Conservation (phyloP, 2,329 filamentous ascomycete genomes). For the Teratosphaeria gauchensis region DNA sequence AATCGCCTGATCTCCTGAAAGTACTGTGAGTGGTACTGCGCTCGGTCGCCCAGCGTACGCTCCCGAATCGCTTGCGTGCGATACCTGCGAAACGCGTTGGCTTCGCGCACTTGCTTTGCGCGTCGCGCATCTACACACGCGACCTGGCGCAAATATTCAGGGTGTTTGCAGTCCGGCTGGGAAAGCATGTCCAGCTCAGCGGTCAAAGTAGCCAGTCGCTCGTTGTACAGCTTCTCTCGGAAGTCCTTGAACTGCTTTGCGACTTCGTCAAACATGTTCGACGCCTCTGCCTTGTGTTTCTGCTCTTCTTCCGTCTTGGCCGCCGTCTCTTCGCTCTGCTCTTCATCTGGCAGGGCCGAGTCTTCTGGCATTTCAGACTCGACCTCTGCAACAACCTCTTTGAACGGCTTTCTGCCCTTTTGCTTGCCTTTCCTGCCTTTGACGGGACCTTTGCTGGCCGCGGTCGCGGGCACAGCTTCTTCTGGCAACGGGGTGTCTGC, state of each 20-base stretch:
- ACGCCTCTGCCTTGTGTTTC: constrained; percentile 28
- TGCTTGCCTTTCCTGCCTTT: constrained; percentile 39
- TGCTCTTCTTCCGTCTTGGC: constrained; percentile 45
- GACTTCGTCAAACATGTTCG: constrained; percentile 51
- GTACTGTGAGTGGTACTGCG: constrained; percentile 82
- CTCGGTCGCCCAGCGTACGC: constrained; percentile 68
- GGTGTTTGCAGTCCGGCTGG: constrained; percentile 59
- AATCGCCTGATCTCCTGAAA: constrained; percentile 78
- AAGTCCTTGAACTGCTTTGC: constrained; percentile 85
- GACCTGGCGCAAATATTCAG: constrained; percentile 84
- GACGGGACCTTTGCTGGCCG: constrained; percentile 24
- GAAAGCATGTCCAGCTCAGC: constrained; percentile 52
- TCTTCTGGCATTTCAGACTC: constrained; percentile 8
- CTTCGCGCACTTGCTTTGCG: constrained; percentile 68
- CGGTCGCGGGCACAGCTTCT: constrained; percentile 12
- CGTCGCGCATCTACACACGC: constrained; percentile 74
- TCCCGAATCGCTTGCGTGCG: constrained; percentile 63
- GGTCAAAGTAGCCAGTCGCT: constrained; percentile 74
- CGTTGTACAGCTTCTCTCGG: constrained; percentile 78
- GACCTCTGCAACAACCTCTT: constrained; percentile 21
- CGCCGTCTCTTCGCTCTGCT: constrained; percentile 18
- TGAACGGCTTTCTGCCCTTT: constrained; percentile 32
- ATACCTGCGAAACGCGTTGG: constrained; percentile 63
- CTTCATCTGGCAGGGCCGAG: constrained; percentile 8
- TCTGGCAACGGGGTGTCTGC: constrained; percentile 16